Percentiles rank a stretch among this genome's conserved stretches.
phyloP scores from a whole-genome alignment of 257 asterid species.

The Henckelia pumila region DNA sequence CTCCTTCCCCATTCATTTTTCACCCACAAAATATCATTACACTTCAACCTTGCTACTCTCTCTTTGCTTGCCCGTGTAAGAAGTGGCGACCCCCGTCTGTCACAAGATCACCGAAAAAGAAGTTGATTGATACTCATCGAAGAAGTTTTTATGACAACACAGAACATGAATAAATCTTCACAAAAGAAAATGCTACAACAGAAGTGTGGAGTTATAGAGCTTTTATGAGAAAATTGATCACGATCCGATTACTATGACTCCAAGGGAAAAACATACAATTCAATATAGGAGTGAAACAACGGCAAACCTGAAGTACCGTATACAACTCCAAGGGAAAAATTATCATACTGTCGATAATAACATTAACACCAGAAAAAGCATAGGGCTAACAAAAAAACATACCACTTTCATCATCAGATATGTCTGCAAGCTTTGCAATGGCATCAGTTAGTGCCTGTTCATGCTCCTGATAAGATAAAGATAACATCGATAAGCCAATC shows the following conservation, averaged over 20 bases:
- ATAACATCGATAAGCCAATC: background rate
- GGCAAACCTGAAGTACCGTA: background rate
- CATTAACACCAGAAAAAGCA: conserved; percentile 3
- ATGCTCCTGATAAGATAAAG: conserved; percentile 25
- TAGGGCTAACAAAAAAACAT: background rate
- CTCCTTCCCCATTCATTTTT: background rate
- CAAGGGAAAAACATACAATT: background rate
- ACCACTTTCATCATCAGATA: conserved; percentile 39
- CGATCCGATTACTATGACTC: background rate
- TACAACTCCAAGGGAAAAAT: background rate
- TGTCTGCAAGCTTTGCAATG: conserved; percentile 25
- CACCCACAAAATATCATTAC: background rate
- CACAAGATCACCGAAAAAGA: background rate
- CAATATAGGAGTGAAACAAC: background rate
- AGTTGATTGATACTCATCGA: background rate
- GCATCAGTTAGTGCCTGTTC: conserved; percentile 31
- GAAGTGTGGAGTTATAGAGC: background rate
- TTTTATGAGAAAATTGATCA: background rate
- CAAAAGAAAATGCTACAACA: background rate
- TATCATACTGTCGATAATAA: background rate
- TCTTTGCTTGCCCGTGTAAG: background rate
- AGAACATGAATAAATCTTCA: background rate
- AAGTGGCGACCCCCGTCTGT: background rate
- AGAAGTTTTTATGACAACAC: background rate
- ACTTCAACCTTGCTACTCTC: background rate